Conservation (phyloP, 768 basidiomycete genomes). For the Suillus spraguei region DNA sequence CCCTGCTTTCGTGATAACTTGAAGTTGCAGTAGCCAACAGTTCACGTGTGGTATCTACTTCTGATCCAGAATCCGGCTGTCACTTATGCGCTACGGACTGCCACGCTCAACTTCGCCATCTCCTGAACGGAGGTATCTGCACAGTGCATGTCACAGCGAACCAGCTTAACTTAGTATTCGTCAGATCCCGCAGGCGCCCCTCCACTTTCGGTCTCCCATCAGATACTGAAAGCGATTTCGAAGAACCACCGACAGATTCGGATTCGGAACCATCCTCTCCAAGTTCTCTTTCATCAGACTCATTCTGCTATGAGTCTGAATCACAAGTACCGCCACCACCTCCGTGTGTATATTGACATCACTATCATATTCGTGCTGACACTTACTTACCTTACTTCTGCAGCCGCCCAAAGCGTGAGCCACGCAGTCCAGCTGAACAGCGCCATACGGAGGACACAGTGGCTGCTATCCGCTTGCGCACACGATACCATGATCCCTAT, state of each 20-base stretch:
- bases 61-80: background rate
- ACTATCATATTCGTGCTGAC: background rate
- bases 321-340: constrained; percentile 37
- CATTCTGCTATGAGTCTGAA: constrained; percentile 47
- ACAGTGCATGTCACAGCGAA: constrained; percentile 17
- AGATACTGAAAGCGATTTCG: constrained; percentile 44
- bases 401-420: constrained; percentile 26
- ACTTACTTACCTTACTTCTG: background rate
- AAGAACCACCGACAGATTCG: constrained; percentile 39
- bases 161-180: background rate
- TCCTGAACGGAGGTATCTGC: constrained; percentile 42
- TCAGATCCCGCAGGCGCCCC: constrained; percentile 33
- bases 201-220: constrained; percentile 59
- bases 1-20: background rate
- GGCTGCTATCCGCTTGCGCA: constrained; percentile 46
- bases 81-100: constrained; percentile 54
- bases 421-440: constrained; percentile 33
- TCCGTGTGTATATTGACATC: constrained; percentile 34
- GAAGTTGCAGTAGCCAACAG: background rate
- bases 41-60: background rate
- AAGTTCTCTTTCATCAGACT: constrained; percentile 38
- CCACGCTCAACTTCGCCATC: constrained; percentile 55
- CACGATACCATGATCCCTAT: constrained; percentile 47
- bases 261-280: constrained; percentile 29
- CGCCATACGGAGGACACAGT: constrained; percentile 46